These are phyloP conservation scores for Bromus sterilis DNA, from an alignment of 176 grass and related monocot genomes.

Conservation along the genomic window DNA sequence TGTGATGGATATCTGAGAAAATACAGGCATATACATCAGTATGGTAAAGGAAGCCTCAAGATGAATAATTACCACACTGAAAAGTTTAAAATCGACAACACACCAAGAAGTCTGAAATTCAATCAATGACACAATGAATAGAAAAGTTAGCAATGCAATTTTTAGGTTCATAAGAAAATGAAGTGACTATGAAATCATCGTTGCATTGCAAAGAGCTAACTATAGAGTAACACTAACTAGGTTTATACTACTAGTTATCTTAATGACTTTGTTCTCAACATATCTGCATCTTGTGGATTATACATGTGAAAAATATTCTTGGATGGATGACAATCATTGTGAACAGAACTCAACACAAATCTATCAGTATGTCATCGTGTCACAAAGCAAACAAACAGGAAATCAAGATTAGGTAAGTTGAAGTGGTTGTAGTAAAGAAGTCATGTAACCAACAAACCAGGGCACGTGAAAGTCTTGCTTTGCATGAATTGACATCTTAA, in stretches of 20 bases:
- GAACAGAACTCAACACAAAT: not conserved
- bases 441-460: not conserved
- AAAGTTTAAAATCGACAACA: not conserved
- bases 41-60: not conserved
- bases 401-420: not conserved
- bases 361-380: slow-evolving; percentile 8
- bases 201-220: not conserved
- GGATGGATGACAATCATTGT: not conserved
- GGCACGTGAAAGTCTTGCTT: not conserved
- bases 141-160: not conserved
- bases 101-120: not conserved
- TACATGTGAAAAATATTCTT: not conserved
- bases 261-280: not conserved
- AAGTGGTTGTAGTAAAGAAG: not conserved
- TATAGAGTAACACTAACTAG: not conserved
- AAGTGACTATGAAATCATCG: not conserved
- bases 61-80: not conserved
- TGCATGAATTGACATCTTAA: not conserved
- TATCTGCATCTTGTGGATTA: not conserved
- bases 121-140: not conserved
- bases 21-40: slow-evolving; percentile 8
- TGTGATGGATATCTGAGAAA: slow-evolving; percentile 61
- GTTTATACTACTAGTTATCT: not conserved
- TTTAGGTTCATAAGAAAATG: not conserved
- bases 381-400: not conserved